Evolutionary conservation across 352 stramenopile species (phyloP), one percentile per base, ranked within the genome.

Genomic region (Globisporangium paddicum): DNA sequence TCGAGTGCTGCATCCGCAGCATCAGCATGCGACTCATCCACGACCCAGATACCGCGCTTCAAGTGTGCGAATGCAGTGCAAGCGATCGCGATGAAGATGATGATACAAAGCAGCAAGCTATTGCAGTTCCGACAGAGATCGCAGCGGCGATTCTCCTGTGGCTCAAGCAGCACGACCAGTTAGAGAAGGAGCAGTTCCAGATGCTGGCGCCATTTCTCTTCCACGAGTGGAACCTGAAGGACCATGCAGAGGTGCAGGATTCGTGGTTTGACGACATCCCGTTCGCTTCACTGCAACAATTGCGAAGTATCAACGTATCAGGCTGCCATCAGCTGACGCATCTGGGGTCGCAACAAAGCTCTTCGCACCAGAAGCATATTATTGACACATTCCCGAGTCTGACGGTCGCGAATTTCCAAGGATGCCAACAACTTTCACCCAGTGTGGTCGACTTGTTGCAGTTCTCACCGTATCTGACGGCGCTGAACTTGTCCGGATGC

Each of bases 181-280:
- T 91, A 32, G 72, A 75, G 2, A 86, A 72, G 21, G 58, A 73
- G 19, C 69, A 82, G 45, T 93, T 93, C 52, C 77, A 73, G 16
- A 60, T 66, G 2, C 60, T 93, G 6, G 62, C 62, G 3, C 77
- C 72, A n/a, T 79, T 73, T 42, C 62, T 91, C 14, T 57, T 75
- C 32, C 66, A 87, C 25, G 72, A 88, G 44, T 93, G 83, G 83
- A 62, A 78, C 41, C 60, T 91, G 28, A 55, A 58, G 11, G 64
- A 71, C n/a, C 66, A 72, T 37, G 23, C 73, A 11, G 68, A 90
- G 9, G 69, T 91, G 0, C 59, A 84, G 14, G 74, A 81, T 45
- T 71, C 77, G 49, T 93, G 83, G 83, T 91, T 93, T 35, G 67
- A 88, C 46, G 67, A 68, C 8, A 60, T 90, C 6, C 67, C 75